Evolutionary conservation across 441 rosid species (phyloP).

Genomic region (Croton laevigatus): DNA sequence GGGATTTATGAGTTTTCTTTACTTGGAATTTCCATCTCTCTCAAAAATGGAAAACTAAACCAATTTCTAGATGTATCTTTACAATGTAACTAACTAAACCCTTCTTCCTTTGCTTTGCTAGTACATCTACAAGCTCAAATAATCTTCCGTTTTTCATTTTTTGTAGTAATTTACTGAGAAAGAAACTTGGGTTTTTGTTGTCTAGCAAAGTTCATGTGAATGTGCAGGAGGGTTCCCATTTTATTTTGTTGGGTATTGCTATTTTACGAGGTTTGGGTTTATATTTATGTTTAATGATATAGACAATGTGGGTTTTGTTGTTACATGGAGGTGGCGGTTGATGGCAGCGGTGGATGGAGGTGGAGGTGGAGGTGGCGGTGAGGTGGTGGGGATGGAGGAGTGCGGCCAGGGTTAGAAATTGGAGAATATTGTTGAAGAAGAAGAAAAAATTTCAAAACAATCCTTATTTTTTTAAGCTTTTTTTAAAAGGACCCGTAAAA

Average conservation of each 20-base stretch:
- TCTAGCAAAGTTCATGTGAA: constrained; percentile 9
- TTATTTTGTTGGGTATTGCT: background rate
- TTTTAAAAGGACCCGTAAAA: too few relatives aligned
- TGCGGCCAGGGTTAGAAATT: too few relatives aligned
- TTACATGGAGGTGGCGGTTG: too few relatives aligned
- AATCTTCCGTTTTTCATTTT: background rate
- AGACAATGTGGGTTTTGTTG: constrained; percentile 23
- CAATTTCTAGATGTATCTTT: constrained; percentile 22
- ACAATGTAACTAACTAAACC: constrained; percentile 14
- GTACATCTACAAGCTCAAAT: background rate
- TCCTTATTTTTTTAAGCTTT: too few relatives aligned
- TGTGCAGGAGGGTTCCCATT: constrained; percentile 37
- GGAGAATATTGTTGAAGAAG: too few relatives aligned
- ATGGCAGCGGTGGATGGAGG: too few relatives aligned
- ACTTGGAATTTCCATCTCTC: constrained; percentile 26
- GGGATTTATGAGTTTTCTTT: constrained; percentile 29
- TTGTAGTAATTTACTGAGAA: background rate
- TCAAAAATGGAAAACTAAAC: constrained; percentile 17
- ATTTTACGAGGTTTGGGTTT: background rate
- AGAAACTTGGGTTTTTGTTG: constrained; percentile 5
- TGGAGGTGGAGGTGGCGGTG: too few relatives aligned
- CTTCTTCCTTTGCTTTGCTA: background rate
- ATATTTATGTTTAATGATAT: constrained; percentile 4
- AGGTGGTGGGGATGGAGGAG: too few relatives aligned
- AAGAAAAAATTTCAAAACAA: too few relatives aligned